Conservation (phyloP, 306 rosid genomes). For the Vigna mungo region DNA sequence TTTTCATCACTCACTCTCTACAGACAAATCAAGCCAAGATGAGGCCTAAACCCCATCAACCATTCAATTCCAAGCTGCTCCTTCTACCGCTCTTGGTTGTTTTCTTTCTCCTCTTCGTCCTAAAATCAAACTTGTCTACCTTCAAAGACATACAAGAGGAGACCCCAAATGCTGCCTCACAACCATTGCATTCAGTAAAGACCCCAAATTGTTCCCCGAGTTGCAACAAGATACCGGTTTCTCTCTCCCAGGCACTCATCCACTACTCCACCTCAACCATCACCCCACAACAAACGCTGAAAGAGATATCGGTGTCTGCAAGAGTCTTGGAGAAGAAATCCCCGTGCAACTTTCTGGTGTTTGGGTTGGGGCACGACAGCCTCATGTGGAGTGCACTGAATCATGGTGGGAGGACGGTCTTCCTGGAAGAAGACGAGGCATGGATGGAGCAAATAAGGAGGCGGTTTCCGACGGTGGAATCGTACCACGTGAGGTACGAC, state of each 20-base stretch:
- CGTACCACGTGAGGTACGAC: slow-evolving; percentile 63
- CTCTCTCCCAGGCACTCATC: slow-evolving; percentile 61
- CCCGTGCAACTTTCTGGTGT: slow-evolving; percentile 84
- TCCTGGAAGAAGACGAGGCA: slow-evolving; percentile 76
- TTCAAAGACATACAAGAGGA: neutral
- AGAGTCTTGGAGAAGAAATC: slow-evolving; percentile 58
- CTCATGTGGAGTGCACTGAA: slow-evolving; percentile 86
- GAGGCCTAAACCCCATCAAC: slow-evolving; percentile 70
- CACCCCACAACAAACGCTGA: slow-evolving; percentile 76
- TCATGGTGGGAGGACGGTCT: slow-evolving; percentile 66
- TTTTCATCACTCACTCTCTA: too few relatives aligned
- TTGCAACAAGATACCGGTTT: slow-evolving; percentile 63
- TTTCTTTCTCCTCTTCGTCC: slow-evolving; percentile 57
- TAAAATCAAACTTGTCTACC: slow-evolving; percentile 59
- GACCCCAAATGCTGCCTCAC: neutral
- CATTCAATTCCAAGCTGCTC: slow-evolving; percentile 64
- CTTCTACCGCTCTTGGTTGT: slow-evolving; percentile 56
- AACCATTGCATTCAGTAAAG: neutral
- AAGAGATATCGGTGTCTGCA: slow-evolving; percentile 70
- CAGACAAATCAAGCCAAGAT: slow-evolving; percentile 25
- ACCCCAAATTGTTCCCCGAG: slow-evolving; percentile 19
- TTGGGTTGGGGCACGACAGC: slow-evolving; percentile 84
- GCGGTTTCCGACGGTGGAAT: slow-evolving; percentile 62
- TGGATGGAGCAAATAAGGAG: slow-evolving; percentile 70
- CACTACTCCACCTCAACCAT: slow-evolving; percentile 79